Evolutionary conservation across 495 filamentous ascomycete species (phyloP).

Genomic region (Penicillium subrubescens): DNA sequence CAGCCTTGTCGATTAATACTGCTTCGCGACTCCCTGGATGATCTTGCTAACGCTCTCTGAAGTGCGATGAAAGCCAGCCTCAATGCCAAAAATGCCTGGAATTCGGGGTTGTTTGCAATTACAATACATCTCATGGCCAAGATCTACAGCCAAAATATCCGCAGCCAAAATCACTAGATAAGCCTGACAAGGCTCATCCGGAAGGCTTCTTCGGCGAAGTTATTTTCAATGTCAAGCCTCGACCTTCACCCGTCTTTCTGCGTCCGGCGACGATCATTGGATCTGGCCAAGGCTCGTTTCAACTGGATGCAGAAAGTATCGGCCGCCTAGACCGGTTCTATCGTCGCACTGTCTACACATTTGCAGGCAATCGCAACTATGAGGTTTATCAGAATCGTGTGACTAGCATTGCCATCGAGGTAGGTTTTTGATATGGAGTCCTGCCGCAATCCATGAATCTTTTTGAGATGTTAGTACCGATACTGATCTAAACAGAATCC

Average conservation of each 20-base stretch:
- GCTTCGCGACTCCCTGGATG: neutral
- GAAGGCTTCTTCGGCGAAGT: slow-evolving; percentile 12
- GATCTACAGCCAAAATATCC: slow-evolving; percentile 37
- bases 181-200: slow-evolving; percentile 1
- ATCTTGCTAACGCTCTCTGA: neutral
- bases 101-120: slow-evolving; percentile 44
- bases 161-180: slow-evolving; percentile 23
- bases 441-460: neutral
- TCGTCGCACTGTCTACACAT: slow-evolving; percentile 29
- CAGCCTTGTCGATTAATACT: neutral
- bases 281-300: slow-evolving; percentile 24
- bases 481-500: slow-evolving; percentile 31
- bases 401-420: slow-evolving; percentile 15
- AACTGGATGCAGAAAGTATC: slow-evolving; percentile 26
- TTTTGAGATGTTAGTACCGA: neutral
- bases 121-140: slow-evolving; percentile 18
- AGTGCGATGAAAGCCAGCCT: slow-evolving; percentile 46
- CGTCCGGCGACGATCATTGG: slow-evolving; percentile 10
- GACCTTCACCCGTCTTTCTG: neutral
- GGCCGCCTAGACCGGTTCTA: slow-evolving; percentile 33
- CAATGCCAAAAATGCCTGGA: slow-evolving; percentile 36
- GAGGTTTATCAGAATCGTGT: slow-evolving; percentile 21
- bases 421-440: neutral
- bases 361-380: slow-evolving; percentile 20
- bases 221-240: slow-evolving; percentile 9